These are phyloP conservation scores for Aschersonia sp. DNA, from an alignment of 2,329 filamentous ascomycete genomes.

Conservation along the genomic window DNA sequence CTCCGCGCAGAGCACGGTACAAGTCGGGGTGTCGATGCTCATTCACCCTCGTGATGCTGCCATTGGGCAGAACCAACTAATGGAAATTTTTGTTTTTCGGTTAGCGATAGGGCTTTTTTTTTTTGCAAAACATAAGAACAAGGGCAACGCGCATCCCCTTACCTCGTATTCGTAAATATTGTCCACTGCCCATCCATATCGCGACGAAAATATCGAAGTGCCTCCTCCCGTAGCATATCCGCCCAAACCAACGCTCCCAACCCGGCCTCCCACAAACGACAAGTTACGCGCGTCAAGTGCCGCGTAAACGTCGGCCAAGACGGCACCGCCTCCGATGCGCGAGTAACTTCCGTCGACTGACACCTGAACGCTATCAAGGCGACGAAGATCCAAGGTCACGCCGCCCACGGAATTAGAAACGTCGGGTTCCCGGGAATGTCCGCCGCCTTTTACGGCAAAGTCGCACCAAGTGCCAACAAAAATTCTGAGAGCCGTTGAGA, in stretches of 20 bases:
- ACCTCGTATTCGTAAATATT: slow-evolving; percentile 25
- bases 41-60: slow-evolving; percentile 27
- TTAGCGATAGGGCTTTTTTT: background rate
- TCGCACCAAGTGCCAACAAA: slow-evolving; percentile 4
- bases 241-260: slow-evolving; percentile 16
- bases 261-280: slow-evolving; percentile 27
- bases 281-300: slow-evolving; percentile 16
- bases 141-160: background rate
- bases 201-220: slow-evolving; percentile 12
- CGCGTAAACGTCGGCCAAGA: slow-evolving; percentile 19
- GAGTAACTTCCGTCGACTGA: slow-evolving; percentile 16
- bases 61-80: slow-evolving; percentile 30
- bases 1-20: slow-evolving; percentile 27
- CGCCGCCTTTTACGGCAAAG: slow-evolving; percentile 7
- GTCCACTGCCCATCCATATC: slow-evolving; percentile 31
- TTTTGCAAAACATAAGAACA: background rate
- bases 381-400: slow-evolving; percentile 8
- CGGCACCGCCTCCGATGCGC: slow-evolving; percentile 26
- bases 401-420: slow-evolving; percentile 7
- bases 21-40: slow-evolving; percentile 21
- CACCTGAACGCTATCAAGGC: slow-evolving; percentile 7
- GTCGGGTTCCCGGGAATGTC: slow-evolving; percentile 3
- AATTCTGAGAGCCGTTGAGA: slow-evolving; percentile 2
- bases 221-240: slow-evolving; percentile 13
- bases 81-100: background rate